Evolutionary conservation across 2,329 filamentous ascomycete genomes (phyloP).

Genomic region (Botryotinia convoluta): DNA sequence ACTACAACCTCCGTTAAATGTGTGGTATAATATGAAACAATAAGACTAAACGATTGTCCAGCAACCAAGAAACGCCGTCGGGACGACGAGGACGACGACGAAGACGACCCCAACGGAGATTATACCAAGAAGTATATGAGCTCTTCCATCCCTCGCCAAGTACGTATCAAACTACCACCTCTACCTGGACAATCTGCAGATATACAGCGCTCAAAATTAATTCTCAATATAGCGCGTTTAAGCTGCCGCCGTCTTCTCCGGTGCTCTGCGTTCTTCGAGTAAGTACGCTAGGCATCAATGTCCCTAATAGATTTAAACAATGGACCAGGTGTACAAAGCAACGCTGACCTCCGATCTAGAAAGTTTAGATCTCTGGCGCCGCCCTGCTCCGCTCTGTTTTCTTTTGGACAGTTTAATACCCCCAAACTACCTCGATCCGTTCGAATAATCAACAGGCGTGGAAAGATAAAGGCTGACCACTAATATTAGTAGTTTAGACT

Average conservation of each 20-base stretch:
- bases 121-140: neutral
- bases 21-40: neutral
- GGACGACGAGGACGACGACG: neutral
- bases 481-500: neutral
- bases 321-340: neutral
- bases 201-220: neutral
- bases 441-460: neutral
- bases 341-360: neutral
- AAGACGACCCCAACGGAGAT: neutral
- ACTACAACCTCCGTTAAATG: neutral
- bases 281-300: neutral
- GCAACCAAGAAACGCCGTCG: neutral
- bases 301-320: neutral
- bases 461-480: neutral
- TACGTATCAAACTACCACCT: neutral
- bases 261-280: neutral
- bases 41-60: neutral
- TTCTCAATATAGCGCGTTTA: neutral
- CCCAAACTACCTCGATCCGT: neutral
- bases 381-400: neutral
- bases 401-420: neutral
- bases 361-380: neutral
- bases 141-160: neutral
- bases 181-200: neutral
- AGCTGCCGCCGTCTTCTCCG: neutral